Evolutionary conservation across 139 green algal species (phyloP), one percentile per base, ranked within the genome.

Genomic region (Protoeuglena noctilucae): DNA sequence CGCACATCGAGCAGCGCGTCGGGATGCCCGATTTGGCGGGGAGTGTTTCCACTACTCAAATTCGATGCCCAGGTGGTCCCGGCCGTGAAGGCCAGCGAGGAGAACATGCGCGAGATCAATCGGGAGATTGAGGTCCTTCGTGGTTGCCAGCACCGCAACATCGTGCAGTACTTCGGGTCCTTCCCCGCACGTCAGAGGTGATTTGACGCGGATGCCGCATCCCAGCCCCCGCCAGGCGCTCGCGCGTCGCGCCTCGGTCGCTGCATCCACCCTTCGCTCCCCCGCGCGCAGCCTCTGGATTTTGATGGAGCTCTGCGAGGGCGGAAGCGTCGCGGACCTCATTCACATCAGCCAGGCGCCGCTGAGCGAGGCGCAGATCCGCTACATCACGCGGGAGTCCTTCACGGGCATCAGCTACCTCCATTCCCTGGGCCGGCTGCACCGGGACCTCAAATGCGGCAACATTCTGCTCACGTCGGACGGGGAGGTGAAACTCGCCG

Each of bases 261-360:
- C n/a, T n/a, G n/a, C n/a, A n/a, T n/a, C n/a, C n/a, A n/a, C n/a
- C n/a, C n/a, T n/a, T n/a, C n/a, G n/a, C n/a, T n/a, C n/a, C n/a
- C n/a, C n/a, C n/a, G n/a, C n/a, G n/a, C n/a, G n/a, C n/a, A n/a
- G n/a, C n/a, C 64, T 95, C 41, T 95, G 86, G 87, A 97, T 97
- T 40, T 77, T 84, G 48, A 97, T 97, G 89, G 89, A 97, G 75
- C 93, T 94, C 71, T 97, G 89, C 66, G 88, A 76, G 1, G 89
- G 89, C 17, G 89, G 89, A 48, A 87, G 73, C 47, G 78, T 96
- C 17, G 69, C 57, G 7, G 89, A 97, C 63, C 67, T 97, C 12
- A 79, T 97, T 57, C 62, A 72, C 54, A 71, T 66, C 2, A 58
- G 25, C 1, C 24, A 55, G n/a, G 28, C 64, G 23, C 56, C 65